A percentile compares a stretch with the other conserved stretches of the same genome.
Conservation (phyloP, 257 asterid genomes). For the Gynochthodes officinalis region DNA sequence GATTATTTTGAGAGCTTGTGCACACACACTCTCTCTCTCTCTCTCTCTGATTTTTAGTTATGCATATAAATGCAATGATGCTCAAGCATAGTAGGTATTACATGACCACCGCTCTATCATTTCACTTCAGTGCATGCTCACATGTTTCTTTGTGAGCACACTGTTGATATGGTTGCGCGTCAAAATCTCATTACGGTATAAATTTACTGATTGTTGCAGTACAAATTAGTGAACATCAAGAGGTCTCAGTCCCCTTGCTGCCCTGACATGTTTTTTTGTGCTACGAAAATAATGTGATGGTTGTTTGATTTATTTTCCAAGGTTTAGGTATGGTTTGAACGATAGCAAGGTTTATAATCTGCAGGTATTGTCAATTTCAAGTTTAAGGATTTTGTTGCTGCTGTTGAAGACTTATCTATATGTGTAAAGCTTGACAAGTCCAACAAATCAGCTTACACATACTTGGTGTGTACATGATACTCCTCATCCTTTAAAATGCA, state of each 20-base stretch:
- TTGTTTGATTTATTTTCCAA: neutral
- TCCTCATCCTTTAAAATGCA: conserved; percentile 10
- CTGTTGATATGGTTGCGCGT: neutral
- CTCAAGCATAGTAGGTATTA: neutral
- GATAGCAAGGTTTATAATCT: conserved; percentile 14
- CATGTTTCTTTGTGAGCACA: neutral
- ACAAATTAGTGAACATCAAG: neutral
- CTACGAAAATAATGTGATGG: neutral
- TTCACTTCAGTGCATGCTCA: neutral
- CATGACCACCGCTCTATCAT: neutral
- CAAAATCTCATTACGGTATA: neutral
- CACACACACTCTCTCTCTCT: too few relatives aligned
- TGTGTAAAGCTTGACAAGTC: conserved; percentile 76
- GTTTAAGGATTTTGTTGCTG: conserved; percentile 87
- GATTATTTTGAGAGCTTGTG: neutral
- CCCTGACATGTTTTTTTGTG: neutral
- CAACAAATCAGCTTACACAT: conserved; percentile 94
- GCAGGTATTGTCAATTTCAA: conserved; percentile 96
- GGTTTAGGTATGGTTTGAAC: neutral
- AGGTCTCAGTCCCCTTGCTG: too few relatives aligned
- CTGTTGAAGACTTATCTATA: conserved; percentile 81
- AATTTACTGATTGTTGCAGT: neutral
- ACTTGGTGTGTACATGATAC: conserved; percentile 62
- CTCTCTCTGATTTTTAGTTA: neutral
- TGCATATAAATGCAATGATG: neutral